Base-by-base conservation (phyloP, 306 rosid species). In the Castanospermum australe region DNA sequence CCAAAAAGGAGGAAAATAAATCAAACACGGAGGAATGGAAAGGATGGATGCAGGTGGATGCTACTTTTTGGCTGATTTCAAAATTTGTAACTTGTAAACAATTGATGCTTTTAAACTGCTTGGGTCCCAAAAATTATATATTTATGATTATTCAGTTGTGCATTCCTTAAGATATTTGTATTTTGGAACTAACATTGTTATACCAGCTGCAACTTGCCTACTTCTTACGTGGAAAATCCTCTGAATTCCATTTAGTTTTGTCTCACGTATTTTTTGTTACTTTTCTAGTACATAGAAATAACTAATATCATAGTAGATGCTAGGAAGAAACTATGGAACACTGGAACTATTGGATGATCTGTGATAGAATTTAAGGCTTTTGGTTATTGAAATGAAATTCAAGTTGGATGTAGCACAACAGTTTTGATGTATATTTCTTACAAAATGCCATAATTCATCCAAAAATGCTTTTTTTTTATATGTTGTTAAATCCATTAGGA, bases 31-130 rank as follows among this genome's bases (percentile, higher is more conserved):
- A 96, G 79, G 99, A 96, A 75, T 96, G 99, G 99, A 96, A 90
- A 81, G 99, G 99, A 78, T 96, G 98, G 98, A 96, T 96, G 99
- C 99, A 96, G 98, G 99, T 93, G 81, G 87, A 95, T 85, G 22
- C 62, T 81, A 70, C 60, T 56, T 70, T 60, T 64, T 70, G 38
- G 66, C 15, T 77, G 74, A 41, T 77, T 61, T 15, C 24, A 28
- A 64, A n/a, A n/a, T n/a, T n/a, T n/a, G n/a, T n/a, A 54, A 32
- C 76, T 45, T 84, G 79, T 13, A 62, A 68, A 73, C 55, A 60
- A 6, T n/a, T n/a, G n/a, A n/a, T n/a, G n/a, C n/a, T n/a, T n/a
- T n/a, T n/a, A n/a, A n/a, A n/a, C n/a, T n/a, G n/a, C n/a, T n/a
- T n/a, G n/a, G n/a, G n/a, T n/a, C n/a, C n/a, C n/a, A n/a, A n/a